Conservation (phyloP, 192 early-diverging fungal species). For the Backusella psychrophila region DNA sequence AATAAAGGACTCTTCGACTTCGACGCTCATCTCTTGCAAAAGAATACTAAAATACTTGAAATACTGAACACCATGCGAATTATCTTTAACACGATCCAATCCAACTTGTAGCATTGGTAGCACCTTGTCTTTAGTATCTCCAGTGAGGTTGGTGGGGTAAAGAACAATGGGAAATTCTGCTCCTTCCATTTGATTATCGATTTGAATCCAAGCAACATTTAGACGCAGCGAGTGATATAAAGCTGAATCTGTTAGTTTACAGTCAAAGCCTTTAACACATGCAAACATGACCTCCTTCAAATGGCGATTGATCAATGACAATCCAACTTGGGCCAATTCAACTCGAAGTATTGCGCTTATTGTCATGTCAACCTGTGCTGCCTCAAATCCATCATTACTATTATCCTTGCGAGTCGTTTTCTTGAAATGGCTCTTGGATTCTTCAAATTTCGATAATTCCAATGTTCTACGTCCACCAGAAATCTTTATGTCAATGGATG, state of each 20-base stretch:
- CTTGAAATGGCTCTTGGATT: conserved; percentile 62
- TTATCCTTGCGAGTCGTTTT: not conserved
- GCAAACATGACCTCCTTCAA: conserved; percentile 87
- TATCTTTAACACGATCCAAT: conserved; percentile 85
- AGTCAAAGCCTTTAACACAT: conserved; percentile 71
- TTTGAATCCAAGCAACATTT: conserved; percentile 87
- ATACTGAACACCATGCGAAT: conserved; percentile 93
- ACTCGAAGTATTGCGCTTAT: conserved; percentile 65
- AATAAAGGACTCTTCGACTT: conserved; percentile 93
- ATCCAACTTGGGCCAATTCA: conserved; percentile 82
- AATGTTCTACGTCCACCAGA: conserved; percentile 67
- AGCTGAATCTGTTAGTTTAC: conserved; percentile 78
- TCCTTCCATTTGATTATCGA: conserved; percentile 95
- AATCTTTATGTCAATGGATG: conserved; percentile 74
- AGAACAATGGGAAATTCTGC: conserved; percentile 86
- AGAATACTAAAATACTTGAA: conserved; percentile 91
- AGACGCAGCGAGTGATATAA: conserved; percentile 76
- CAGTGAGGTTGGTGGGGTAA: conserved; percentile 85
- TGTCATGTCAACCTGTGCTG: conserved; percentile 49
- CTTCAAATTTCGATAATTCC: conserved; percentile 63
- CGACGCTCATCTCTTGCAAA: conserved; percentile 91
- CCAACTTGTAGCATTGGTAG: conserved; percentile 69
- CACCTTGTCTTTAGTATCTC: conserved; percentile 42
- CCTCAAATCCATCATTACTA: conserved; percentile 44
- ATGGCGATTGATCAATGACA: conserved; percentile 81